These are phyloP conservation scores for Huntiella decipiens DNA, from an alignment of 2,329 filamentous ascomycete species.

Conservation along the genomic window DNA sequence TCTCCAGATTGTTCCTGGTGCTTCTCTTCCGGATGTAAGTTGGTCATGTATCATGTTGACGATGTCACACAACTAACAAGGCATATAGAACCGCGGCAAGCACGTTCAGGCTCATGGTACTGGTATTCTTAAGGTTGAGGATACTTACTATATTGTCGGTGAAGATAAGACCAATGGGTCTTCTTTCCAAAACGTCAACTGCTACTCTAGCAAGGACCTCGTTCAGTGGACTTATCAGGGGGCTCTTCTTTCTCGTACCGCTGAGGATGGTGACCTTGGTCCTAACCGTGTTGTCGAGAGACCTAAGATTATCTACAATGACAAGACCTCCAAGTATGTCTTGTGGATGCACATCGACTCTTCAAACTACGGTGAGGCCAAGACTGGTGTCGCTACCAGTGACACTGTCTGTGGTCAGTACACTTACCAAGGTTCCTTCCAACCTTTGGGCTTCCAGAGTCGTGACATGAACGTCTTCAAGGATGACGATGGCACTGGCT, in stretches of 20 bases:
- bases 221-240: slow-evolving; percentile 45
- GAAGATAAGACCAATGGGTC: slow-evolving; percentile 49
- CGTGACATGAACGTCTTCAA: slow-evolving; percentile 42
- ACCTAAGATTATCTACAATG: slow-evolving; percentile 51
- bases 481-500: slow-evolving; percentile 40
- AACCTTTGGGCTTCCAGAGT: slow-evolving; percentile 21
- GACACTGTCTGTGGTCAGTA: slow-evolving; percentile 42
- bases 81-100: slow-evolving; percentile 25
- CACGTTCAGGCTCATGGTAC: slow-evolving; percentile 49
- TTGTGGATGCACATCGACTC: slow-evolving; percentile 51
- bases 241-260: slow-evolving; percentile 34
- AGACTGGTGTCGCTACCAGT: slow-evolving; percentile 43
- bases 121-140: slow-evolving; percentile 38
- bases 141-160: slow-evolving; percentile 47
- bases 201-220: slow-evolving; percentile 43
- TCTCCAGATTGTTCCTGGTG: slow-evolving; percentile 24
- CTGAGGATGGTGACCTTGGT: slow-evolving; percentile 34
- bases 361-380: slow-evolving; percentile 41
- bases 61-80: neutral
- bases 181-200: slow-evolving; percentile 45
- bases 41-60: neutral
- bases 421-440: slow-evolving; percentile 19
- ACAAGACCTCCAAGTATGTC: slow-evolving; percentile 44
- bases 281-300: slow-evolving; percentile 44
- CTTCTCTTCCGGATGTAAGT: slow-evolving; percentile 27